These are phyloP conservation scores for Rhododendron henanense DNA, from an alignment of 148 eudicot genomes.

Conservation along the genomic window DNA sequence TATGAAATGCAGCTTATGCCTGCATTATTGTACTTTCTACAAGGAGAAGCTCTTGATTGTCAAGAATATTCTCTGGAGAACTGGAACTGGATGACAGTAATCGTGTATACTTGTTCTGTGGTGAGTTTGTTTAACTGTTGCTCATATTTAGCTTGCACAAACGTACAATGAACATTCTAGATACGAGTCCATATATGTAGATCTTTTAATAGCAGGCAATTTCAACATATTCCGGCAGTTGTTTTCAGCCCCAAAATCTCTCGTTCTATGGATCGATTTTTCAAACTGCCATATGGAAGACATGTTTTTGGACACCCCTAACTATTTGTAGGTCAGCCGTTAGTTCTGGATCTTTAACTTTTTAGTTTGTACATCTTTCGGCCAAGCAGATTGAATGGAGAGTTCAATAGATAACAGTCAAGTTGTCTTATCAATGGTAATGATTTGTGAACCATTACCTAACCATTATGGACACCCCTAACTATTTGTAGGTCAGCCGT, in stretches of 20 bases:
- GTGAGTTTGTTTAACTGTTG: conserved; percentile 34
- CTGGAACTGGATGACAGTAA: conserved; percentile 87
- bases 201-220: no score
- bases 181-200: background rate
- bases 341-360: background rate
- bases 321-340: background rate
- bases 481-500: background rate
- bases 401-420: background rate
- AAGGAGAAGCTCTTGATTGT: conserved; percentile 40
- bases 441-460: background rate
- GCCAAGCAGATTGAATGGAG: background rate
- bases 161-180: background rate
- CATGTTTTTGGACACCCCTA: background rate
- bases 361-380: background rate
- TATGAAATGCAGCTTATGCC: conserved; percentile 95
- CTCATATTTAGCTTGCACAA: background rate
- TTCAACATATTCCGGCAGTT: background rate
- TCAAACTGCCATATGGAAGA: background rate
- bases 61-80: conserved; percentile 45
- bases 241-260: background rate
- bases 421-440: background rate
- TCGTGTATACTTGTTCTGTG: conserved; percentile 74
- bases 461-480: background rate
- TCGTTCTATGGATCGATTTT: background rate
- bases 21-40: conserved; percentile 71